Evolutionary conservation across 2,329 filamentous ascomycete genomes (phyloP), one percentile per base, ranked within the genome.

Genomic region (Ilyonectria robusta): DNA sequence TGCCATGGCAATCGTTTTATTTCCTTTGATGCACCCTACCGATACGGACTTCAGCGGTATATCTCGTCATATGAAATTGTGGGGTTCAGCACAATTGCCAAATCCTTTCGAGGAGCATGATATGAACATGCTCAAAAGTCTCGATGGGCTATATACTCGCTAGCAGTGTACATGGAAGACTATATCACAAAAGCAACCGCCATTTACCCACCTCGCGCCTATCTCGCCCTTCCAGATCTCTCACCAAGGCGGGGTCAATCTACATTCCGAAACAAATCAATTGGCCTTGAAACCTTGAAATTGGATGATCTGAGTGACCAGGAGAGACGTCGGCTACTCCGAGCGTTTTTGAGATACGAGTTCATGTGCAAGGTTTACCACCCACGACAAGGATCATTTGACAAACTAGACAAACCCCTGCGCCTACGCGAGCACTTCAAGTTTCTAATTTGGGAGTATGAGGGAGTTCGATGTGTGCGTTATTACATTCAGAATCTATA

Each of bases 181-280:
- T 72, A 72, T 6, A 7, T 72, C 7, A 67, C 65, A 15, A 72
- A 72, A 62, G 67, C 62, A 7, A 72, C 61, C 1, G 55, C 70
- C 4, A 44, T 59, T 10, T 66, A 46, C 1, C 47, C 70, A 0
- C 70, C 65, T 1, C 13, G 60, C 1, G 65, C 65, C 5, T 72
- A 67, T 15, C 48, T 64, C 13, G 72, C 59, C 10, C 29, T 72
- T 4, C 59, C 67, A 1, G 15, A 48, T 26, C 19, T 50, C 35
- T n/a, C 33, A n/a, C n/a, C 48, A 1, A 50, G 6, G 26, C 6
- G 26, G 26, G 26, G 26, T 3, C 23, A 2, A 23, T 23, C 23
- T 23, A 23, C 23, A 26, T 26, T 6, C 8, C 42, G 10, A 23
- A 47, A 13, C 10, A 10, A 62, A 5, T 9, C 66, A 0, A 6